Conservation (phyloP, 768 basidiomycete genomes). For the Leucogyrophana mollusca region DNA sequence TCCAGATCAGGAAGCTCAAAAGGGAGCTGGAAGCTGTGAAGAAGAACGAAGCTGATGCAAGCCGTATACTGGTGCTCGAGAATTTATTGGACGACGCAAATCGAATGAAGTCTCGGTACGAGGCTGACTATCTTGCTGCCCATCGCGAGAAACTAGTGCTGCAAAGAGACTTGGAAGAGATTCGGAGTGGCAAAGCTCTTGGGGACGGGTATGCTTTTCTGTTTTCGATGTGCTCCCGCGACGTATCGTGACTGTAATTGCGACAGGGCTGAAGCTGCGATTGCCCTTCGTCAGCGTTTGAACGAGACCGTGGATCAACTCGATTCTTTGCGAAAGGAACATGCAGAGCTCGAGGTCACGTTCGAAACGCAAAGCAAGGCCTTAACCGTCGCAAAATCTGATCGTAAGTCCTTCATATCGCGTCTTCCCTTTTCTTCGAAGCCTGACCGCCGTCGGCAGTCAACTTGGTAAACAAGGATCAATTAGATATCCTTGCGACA, state of each 20-base stretch:
- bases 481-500: constrained; percentile 83
- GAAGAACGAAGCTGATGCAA: constrained; percentile 75
- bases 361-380: constrained; percentile 63
- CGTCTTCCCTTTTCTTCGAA: background rate
- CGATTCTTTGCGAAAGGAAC: constrained; percentile 64
- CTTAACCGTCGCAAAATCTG: constrained; percentile 80
- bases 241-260: constrained; percentile 4
- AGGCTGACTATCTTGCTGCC: constrained; percentile 79
- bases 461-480: constrained; percentile 89
- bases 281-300: constrained; percentile 83
- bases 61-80: constrained; percentile 81
- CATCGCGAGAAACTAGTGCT: constrained; percentile 82
- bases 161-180: constrained; percentile 83
- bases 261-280: constrained; percentile 76
- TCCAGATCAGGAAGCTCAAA: constrained; percentile 79
- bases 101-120: constrained; percentile 85
- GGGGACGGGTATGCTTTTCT: constrained; percentile 68
- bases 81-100: constrained; percentile 91
- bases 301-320: constrained; percentile 86
- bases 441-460: constrained; percentile 45
- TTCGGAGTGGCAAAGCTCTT: constrained; percentile 78
- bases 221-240: background rate
- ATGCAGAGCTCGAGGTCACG: constrained; percentile 70
- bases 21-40: constrained; percentile 75
- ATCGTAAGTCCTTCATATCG: constrained; percentile 57